These are phyloP conservation scores for Bipolaris cookei DNA, from an alignment of 2,329 filamentous ascomycete species.

Conservation along the genomic window DNA sequence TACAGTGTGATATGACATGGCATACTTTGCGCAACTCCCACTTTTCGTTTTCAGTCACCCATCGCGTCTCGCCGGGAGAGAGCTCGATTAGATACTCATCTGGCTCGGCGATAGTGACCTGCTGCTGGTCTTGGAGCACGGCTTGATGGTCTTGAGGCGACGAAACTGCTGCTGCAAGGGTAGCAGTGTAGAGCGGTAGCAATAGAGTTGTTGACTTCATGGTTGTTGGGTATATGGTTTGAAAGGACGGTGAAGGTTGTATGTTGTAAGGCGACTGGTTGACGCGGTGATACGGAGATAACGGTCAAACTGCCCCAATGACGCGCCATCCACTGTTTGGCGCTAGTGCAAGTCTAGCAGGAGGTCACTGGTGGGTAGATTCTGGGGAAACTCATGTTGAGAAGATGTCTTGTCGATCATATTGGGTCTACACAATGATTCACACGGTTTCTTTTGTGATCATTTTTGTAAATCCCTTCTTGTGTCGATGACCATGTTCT, in stretches of 20 bases:
- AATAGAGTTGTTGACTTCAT: constrained; percentile 47
- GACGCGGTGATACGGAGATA: constrained; percentile 18
- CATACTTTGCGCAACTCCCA: constrained; percentile 85
- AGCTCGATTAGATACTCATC: constrained; percentile 73
- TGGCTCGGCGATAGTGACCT: constrained; percentile 33
- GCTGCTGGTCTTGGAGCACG: constrained; percentile 39
- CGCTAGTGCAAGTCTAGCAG: constrained; percentile 5
- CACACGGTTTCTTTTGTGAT: too few species aligned
- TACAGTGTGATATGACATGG: constrained; percentile 9
- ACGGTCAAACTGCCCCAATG: constrained; percentile 5
- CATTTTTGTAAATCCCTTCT: too few species aligned
- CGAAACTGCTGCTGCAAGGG: constrained; percentile 36
- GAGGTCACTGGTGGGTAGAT: background rate
- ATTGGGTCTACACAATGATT: background rate
- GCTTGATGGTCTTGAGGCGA: constrained; percentile 37
- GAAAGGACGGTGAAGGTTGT: constrained; percentile 2
- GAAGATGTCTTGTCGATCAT: background rate
- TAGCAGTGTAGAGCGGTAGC: constrained; percentile 41
- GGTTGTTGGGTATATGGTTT: constrained; percentile 12
- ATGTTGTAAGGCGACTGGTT: constrained; percentile 17
- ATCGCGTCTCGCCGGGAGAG: constrained; percentile 79
- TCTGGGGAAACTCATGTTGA: background rate
- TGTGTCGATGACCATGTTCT: too few species aligned
- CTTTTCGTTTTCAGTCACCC: constrained; percentile 94
- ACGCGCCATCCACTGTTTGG: constrained; percentile 3